Evolutionary conservation across 2,329 filamentous ascomycete species (phyloP), one percentile per base, ranked within the genome.

Genomic region (Fusarium devonianum): DNA sequence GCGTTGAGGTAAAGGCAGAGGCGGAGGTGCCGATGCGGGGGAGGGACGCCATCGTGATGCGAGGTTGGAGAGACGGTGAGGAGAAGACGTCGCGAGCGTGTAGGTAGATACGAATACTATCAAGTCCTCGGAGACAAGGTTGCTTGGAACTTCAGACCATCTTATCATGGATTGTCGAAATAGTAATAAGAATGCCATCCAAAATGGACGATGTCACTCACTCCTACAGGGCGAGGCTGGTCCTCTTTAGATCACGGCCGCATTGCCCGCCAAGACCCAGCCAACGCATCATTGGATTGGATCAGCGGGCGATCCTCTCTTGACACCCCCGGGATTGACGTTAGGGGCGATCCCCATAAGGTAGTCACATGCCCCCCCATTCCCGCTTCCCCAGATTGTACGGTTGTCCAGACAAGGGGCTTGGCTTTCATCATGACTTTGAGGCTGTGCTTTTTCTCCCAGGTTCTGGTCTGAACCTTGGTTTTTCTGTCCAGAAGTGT

Each of bases 1-100:
- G 19, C 30, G 35, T 25, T 16, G 26, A 17, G 18, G 30, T 13
- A 23, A 35, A 25, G 10, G 41, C 36, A 23, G 30, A 56, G 33
- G 39, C 33, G 12, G 59, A 35, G 3, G 28, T 43, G 38, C 25
- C 36, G 22, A 60, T 39, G 41, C 48, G 40, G 34, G 52, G 38
- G 28, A 57, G 39, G 29, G 37, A 43, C 33, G 40, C 34, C 56
- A 57, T 60, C 19, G 34, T 36, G 47, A n/a, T n/a, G n/a, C n/a
- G n/a, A n/a, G n/a, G n/a, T n/a, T n/a, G 23, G 28, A n/a, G 8
- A 21, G 41, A 22, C n/a, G 25, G n/a, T 25, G 49, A 50, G 49
- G 19, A 12, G 35, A 36, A 50, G 55, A 42, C 17, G 26, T 42
- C 21, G 36, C n/a, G 32, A 13, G 14, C 17, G 2, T 4, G 18